Evolutionary conservation across 1,284 basidiomycete species (phyloP).

Genomic region (Austroboletus niveus): DNA sequence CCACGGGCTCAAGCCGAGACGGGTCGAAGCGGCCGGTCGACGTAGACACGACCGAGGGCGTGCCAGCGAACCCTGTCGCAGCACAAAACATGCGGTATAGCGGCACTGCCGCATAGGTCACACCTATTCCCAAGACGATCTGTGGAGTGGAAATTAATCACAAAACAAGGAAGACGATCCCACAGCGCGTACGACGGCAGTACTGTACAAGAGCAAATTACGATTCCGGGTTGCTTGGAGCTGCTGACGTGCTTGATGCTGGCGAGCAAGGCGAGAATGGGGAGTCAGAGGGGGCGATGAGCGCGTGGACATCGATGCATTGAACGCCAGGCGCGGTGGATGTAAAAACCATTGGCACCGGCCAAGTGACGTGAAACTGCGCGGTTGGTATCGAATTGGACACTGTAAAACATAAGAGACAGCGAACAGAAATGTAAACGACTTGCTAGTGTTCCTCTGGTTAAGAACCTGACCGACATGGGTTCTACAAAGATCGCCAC

Average conservation of each 20-base stretch:
- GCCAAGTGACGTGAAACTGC: not conserved
- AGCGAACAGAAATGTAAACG: not conserved
- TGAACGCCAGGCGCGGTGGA: not conserved
- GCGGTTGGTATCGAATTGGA: not conserved
- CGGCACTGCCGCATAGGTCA: constrained; percentile 95
- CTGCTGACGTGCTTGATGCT: constrained; percentile 32
- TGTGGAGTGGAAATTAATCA: constrained; percentile 31
- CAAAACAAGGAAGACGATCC: not conserved
- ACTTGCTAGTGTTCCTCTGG: constrained; percentile 3
- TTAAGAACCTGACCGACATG: constrained; percentile 3
- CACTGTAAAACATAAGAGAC: not conserved
- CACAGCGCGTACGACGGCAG: constrained; percentile 61
- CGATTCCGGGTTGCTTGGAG: constrained; percentile 58
- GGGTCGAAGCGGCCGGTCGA: constrained; percentile 80
- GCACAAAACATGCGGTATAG: constrained; percentile 98
- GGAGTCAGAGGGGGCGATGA: not conserved
- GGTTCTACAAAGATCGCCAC: too few species aligned
- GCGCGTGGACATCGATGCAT: constrained; percentile 10
- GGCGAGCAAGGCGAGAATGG: constrained; percentile 13
- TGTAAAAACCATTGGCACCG: constrained; percentile 5
- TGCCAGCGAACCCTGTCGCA: constrained; percentile 95
- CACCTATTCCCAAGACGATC: constrained; percentile 80
- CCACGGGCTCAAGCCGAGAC: constrained; percentile 76
- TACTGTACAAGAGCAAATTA: constrained; percentile 75
- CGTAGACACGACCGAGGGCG: constrained; percentile 68